Percentiles rank a stretch among this genome's conserved stretches.
These are phyloP conservation scores for Maudiozyma pseudohumilis DNA, from an alignment of 805 yeast species.

Conservation along the genomic window DNA sequence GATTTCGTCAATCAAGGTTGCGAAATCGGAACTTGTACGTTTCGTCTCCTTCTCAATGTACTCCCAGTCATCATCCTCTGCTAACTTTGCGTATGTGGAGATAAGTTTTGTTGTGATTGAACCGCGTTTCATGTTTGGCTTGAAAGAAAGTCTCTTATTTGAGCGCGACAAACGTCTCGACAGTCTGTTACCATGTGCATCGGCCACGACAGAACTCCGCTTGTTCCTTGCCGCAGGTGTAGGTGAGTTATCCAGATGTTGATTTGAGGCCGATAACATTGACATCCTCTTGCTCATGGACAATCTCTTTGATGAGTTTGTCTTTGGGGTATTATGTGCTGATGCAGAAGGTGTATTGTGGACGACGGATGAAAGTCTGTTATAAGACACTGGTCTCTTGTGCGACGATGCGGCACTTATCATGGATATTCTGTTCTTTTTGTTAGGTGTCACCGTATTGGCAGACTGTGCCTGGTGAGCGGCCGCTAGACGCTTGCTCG, in stretches of 20 bases:
- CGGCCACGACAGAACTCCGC: slow-evolving; percentile 15
- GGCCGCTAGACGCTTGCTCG: slow-evolving; percentile 10
- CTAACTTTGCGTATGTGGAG: slow-evolving; percentile 62
- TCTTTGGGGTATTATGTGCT: slow-evolving; percentile 12
- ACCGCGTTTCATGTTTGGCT: slow-evolving; percentile 44
- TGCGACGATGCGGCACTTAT: slow-evolving; percentile 41
- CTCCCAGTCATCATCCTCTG: slow-evolving; percentile 57
- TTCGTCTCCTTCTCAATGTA: slow-evolving; percentile 62
- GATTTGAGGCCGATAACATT: slow-evolving; percentile 19
- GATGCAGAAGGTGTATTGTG: slow-evolving; percentile 17
- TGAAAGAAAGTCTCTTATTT: slow-evolving; percentile 31
- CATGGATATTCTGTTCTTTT: slow-evolving; percentile 33
- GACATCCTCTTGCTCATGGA: slow-evolving; percentile 14
- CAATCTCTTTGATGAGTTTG: slow-evolving; percentile 14
- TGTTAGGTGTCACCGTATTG: slow-evolving; percentile 18
- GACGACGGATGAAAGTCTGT: slow-evolving; percentile 22
- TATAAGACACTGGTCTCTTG: slow-evolving; percentile 40
- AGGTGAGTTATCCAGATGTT: slow-evolving; percentile 18
- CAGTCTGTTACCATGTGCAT: neutral
- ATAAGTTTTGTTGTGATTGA: slow-evolving; percentile 63
- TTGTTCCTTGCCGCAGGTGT: slow-evolving; percentile 25
- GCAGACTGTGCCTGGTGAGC: neutral
- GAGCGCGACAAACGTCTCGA: slow-evolving; percentile 20
- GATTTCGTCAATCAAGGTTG: slow-evolving; percentile 64
- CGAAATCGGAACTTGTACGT: slow-evolving; percentile 71